Evolutionary conservation across 2,329 filamentous ascomycete species (phyloP), one percentile per base, ranked within the genome.

Genomic region (Pyrenophora teres): DNA sequence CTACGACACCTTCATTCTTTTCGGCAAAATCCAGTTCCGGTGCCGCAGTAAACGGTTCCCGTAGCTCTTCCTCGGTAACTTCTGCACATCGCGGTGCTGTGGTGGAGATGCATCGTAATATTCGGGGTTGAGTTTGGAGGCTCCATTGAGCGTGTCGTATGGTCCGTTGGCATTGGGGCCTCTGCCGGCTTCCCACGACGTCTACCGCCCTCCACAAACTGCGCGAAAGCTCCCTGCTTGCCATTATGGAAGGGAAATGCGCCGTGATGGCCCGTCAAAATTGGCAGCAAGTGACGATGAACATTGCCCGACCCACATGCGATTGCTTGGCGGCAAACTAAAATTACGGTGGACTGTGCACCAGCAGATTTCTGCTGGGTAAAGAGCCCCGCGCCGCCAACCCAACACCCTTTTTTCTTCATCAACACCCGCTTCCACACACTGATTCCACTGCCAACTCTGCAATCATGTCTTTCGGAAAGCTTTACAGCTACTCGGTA

Each of bases 401-500:
- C 51, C 59, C 63, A 67, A 64, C 65, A 60, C 42, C 51, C 56
- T 64, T 65, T 70, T 65, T 55, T 60, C 53, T 48, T 54, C 55
- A 51, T 49, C 50, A 52, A 58, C 60, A 42, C 53, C 60, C 58
- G 48, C 54, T 51, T 60, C 57, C 54, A 50, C 56, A 35, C 53
- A 55, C 61, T 69, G 68, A 64, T 69, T 73, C 68, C 65, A 47
- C 57, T 59, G 52, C 60, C 58, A 46, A 60, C 52, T 59, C 55
- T 59, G 72, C 76, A 81, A 90, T 84, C 78, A 95, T 96, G 89
- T 84, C 90, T 76, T 97, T 99, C 85, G 94, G 94, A 82, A 99
- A 96, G 84, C 86, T 99, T 74, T 97, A 94, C 86, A 89, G 88
- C 76, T 86, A 84, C 78, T 76, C 85, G 81, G 93, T 71, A 54